Conservation (phyloP, 2,329 filamentous ascomycete species). For the Saccharata proteae region DNA sequence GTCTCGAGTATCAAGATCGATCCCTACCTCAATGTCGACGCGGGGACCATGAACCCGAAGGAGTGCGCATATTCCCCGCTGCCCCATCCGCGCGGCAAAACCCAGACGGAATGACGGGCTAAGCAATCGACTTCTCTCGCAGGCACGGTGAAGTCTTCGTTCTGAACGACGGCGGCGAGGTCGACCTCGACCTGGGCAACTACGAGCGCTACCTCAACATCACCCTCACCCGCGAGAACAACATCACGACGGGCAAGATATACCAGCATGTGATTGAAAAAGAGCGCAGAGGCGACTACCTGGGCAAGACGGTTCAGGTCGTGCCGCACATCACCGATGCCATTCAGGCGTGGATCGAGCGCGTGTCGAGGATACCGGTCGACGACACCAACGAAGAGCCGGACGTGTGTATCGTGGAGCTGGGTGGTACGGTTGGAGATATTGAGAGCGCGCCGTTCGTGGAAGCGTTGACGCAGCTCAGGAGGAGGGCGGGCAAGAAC, state of each 20-base stretch:
- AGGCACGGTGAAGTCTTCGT: conserved; percentile 87
- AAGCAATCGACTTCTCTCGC: conserved; percentile 4
- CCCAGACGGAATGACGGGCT: conserved; percentile 2
- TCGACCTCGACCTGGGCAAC: conserved; percentile 63
- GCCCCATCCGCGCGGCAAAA: no score
- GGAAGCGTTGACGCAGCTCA: conserved; percentile 71
- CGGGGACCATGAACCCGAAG: conserved; percentile 58
- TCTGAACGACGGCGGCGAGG: conserved; percentile 68
- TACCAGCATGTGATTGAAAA: conserved; percentile 79
- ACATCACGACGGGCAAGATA: conserved; percentile 96
- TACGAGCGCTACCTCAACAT: conserved; percentile 75
- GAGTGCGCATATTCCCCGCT: conserved; percentile 32
- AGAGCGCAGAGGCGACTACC: conserved; percentile 61
- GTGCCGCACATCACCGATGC: conserved; percentile 87
- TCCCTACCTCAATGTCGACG: conserved; percentile 65
- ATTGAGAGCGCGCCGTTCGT: conserved; percentile 83
- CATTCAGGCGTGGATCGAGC: conserved; percentile 85
- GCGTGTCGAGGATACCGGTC: conserved; percentile 73
- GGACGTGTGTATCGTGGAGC: conserved; percentile 80
- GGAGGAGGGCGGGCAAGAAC: conserved; percentile 56
- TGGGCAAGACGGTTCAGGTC: conserved; percentile 80
- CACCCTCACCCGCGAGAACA: conserved; percentile 73
- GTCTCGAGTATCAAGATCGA: conserved; percentile 60
- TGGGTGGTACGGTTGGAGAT: conserved; percentile 61
- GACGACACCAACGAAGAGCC: conserved; percentile 74